Evolutionary conservation across 306 rosid genomes (phyloP).

Genomic region (Cicer yamashitae): DNA sequence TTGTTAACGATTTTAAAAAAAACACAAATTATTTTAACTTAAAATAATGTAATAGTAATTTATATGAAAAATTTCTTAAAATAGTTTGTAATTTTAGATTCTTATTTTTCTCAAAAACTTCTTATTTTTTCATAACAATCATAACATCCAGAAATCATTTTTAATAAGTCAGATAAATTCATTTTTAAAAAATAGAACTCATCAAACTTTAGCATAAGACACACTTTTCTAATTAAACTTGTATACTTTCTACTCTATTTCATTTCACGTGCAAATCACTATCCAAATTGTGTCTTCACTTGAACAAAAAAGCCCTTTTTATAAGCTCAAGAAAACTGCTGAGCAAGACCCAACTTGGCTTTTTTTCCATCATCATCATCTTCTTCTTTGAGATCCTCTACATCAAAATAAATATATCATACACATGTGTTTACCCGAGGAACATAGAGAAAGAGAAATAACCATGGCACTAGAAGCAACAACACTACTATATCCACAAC

Average conservation of each 20-base stretch:
- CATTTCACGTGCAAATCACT: slow-evolving; percentile 74
- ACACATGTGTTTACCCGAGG: slow-evolving; percentile 45
- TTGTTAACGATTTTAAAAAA: too few species aligned
- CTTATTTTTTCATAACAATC: too few species aligned
- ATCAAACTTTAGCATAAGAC: too few species aligned
- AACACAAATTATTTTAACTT: too few species aligned
- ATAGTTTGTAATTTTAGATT: too few species aligned
- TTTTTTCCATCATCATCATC: background rate
- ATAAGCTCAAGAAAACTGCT: slow-evolving; percentile 48
- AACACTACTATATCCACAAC: slow-evolving; percentile 66
- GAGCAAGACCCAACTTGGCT: slow-evolving; percentile 41
- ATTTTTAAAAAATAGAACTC: too few species aligned
- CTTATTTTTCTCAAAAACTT: too few species aligned
- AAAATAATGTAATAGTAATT: too few species aligned
- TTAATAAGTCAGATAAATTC: too few species aligned
- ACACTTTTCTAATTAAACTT: background rate
- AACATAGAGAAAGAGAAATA: slow-evolving; percentile 35
- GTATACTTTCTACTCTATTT: slow-evolving; percentile 12
- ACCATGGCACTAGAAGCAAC: slow-evolving; percentile 83
- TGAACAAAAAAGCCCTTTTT: slow-evolving; percentile 42
- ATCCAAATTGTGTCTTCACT: slow-evolving; percentile 46
- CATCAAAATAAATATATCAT: background rate
- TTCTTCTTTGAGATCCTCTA: background rate
- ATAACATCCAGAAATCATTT: too few species aligned
- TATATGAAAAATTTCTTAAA: too few species aligned